phyloP scores from a whole-genome alignment of 768 basidiomycete genomes.

The Pholiota microspora region DNA sequence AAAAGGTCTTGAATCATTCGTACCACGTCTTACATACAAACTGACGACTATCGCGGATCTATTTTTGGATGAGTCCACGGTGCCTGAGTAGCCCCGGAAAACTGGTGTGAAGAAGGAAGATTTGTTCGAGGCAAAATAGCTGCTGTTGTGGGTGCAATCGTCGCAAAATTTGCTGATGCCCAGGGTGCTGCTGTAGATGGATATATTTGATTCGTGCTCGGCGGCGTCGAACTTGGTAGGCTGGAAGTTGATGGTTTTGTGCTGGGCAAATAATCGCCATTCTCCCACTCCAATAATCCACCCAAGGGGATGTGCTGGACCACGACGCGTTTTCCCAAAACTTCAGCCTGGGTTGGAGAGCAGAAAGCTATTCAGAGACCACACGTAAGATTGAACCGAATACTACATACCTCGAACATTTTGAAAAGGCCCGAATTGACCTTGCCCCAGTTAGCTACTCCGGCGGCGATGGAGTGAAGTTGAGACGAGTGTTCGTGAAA shows the following conservation, averaged over 20 bases:
- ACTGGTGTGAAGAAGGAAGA: neutral
- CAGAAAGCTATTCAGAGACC: neutral
- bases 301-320: conserved; percentile 92
- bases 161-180: neutral
- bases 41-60: neutral
- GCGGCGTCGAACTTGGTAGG: neutral
- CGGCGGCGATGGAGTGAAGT: conserved; percentile 78
- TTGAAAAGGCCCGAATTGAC: conserved; percentile 89
- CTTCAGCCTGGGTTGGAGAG: conserved; percentile 62
- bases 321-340: conserved; percentile 91
- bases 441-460: conserved; percentile 90
- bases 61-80: neutral
- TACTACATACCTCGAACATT: conserved; percentile 83
- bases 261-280: neutral
- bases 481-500: conserved; percentile 94
- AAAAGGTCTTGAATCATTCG: neutral
- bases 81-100: conserved; percentile 2
- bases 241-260: neutral
- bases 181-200: conserved; percentile 8
- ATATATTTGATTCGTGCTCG: conserved; percentile 4
- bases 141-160: neutral
- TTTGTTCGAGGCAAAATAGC: neutral
- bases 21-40: neutral
- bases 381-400: conserved; percentile 3
- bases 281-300: conserved; percentile 71